phyloP scores from a whole-genome alignment of 768 basidiomycete species.

The Amanita brunnescens region DNA sequence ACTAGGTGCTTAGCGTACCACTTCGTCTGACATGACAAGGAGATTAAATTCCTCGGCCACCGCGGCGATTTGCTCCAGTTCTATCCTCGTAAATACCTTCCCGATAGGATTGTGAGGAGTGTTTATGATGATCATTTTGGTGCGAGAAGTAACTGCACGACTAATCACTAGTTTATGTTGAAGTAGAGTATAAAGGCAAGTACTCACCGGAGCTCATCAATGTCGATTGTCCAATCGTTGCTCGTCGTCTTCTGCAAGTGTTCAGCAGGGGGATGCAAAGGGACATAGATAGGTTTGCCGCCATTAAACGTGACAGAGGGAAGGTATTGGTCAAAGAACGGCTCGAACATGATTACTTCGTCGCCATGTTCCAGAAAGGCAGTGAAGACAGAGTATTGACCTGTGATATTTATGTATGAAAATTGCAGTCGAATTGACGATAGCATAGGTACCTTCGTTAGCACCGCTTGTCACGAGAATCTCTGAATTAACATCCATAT shows the following conservation, averaged over 20 bases:
- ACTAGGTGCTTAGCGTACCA: constrained; percentile 47
- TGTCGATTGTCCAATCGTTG: constrained; percentile 85
- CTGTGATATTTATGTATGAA: constrained; percentile 29
- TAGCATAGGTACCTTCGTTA: constrained; percentile 70
- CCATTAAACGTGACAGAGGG: constrained; percentile 92
- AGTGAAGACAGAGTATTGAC: constrained; percentile 88
- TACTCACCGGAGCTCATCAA: constrained; percentile 74
- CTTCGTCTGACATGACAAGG: constrained; percentile 92
- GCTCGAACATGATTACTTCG: constrained; percentile 98
- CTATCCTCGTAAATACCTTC: constrained; percentile 82
- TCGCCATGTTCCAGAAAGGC: constrained; percentile 90
- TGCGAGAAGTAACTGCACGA: constrained; percentile 75
- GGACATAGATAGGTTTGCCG: constrained; percentile 89
- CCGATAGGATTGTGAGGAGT: constrained; percentile 99
- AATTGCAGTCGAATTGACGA: neutral
- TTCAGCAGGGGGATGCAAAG: constrained; percentile 76
- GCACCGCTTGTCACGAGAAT: constrained; percentile 95
- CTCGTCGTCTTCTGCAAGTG: constrained; percentile 38
- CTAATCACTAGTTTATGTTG: constrained; percentile 25
- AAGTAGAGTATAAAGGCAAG: neutral
- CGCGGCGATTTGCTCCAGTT: constrained; percentile 78
- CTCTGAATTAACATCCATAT: constrained; percentile 77
- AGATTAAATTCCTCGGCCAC: constrained; percentile 90
- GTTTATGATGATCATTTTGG: constrained; percentile 93
- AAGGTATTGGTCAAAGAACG: constrained; percentile 95